Percentiles rank a stretch among this genome's conserved stretches.
phyloP scores from a whole-genome alignment of 2,329 filamentous ascomycete genomes.

The Raffaelea ambrosiae region DNA sequence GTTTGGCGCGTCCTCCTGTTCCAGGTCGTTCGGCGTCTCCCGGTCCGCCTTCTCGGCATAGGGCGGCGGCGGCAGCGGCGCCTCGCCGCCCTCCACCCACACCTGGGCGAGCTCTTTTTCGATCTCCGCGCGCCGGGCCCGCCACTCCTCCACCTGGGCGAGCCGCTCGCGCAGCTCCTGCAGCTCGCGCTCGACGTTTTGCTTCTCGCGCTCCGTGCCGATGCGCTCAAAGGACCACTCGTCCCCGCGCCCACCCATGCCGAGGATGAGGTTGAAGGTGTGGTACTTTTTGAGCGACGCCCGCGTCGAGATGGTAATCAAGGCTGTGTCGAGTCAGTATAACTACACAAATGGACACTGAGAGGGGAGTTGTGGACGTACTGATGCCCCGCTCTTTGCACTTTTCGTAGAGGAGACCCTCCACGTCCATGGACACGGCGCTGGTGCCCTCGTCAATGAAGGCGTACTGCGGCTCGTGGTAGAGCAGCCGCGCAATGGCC shows the following conservation, averaged over 20 bases:
- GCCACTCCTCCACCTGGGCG: conserved; percentile 76
- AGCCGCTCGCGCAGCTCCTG: conserved; percentile 74
- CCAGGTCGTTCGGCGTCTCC: not conserved
- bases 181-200: conserved; percentile 85
- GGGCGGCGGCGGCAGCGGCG: conserved; percentile 39
- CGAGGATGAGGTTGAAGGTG: conserved; percentile 80
- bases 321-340: conserved; percentile 39
- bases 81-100: conserved; percentile 46
- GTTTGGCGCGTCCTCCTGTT: too few species aligned
- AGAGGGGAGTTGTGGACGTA: conserved; percentile 36
- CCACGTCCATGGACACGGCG: conserved; percentile 88
- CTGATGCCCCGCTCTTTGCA: conserved; percentile 92
- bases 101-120: conserved; percentile 67
- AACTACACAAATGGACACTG: conserved; percentile 4
- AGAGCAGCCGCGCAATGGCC: conserved; percentile 80
- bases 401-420: conserved; percentile 85
- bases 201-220: conserved; percentile 86
- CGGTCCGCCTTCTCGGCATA: conserved; percentile 25
- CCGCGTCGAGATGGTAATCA: conserved; percentile 93
- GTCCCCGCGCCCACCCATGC: conserved; percentile 69
- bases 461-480: conserved; percentile 90
- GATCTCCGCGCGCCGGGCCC: conserved; percentile 68
- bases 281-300: conserved; percentile 95
- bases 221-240: conserved; percentile 93
- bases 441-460: conserved; percentile 95